Conservation (phyloP, 2,329 filamentous ascomycete genomes). For the Laburnicola sp. region DNA sequence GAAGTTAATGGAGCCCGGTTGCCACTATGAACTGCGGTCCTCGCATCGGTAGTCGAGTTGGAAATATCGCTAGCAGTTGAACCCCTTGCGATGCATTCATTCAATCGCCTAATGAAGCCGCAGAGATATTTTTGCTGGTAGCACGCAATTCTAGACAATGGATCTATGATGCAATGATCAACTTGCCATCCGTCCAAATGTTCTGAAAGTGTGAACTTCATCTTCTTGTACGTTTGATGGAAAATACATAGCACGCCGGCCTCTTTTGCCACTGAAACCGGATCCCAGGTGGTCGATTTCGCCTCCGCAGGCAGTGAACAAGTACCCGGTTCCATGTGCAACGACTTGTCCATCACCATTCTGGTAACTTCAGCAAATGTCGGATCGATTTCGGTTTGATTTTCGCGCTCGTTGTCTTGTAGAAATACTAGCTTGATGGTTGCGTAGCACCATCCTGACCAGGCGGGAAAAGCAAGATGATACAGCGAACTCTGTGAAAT, state of each 20-base stretch:
- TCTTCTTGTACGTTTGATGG: slow-evolving; percentile 20
- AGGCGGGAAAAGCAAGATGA: slow-evolving; percentile 19
- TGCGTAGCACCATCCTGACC: slow-evolving; percentile 30
- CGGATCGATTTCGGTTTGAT: slow-evolving; percentile 13
- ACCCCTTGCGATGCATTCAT: slow-evolving; percentile 9
- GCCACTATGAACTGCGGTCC: neutral
- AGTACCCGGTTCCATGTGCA: neutral
- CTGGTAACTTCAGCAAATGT: slow-evolving; percentile 17
- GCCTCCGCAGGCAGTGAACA: slow-evolving; percentile 1
- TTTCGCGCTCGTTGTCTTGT: slow-evolving; percentile 23
- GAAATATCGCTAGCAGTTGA: neutral
- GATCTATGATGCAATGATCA: slow-evolving; percentile 9
- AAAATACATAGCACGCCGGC: slow-evolving; percentile 19
- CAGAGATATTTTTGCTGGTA: slow-evolving; percentile 19
- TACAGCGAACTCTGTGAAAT: slow-evolving; percentile 14
- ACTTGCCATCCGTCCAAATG: neutral
- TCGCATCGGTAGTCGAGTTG: neutral
- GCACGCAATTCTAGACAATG: slow-evolving; percentile 21
- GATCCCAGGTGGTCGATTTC: slow-evolving; percentile 17
- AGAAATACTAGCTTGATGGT: slow-evolving; percentile 31
- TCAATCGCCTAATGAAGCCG: slow-evolving; percentile 23
- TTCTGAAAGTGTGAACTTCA: slow-evolving; percentile 20
- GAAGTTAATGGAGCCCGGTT: slow-evolving; percentile 18
- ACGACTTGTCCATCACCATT: slow-evolving; percentile 9
- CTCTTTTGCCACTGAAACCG: slow-evolving; percentile 20